Base-by-base conservation (phyloP, 2,329 filamentous ascomycete genomes). In the Rhinocladiella similis region DNA sequence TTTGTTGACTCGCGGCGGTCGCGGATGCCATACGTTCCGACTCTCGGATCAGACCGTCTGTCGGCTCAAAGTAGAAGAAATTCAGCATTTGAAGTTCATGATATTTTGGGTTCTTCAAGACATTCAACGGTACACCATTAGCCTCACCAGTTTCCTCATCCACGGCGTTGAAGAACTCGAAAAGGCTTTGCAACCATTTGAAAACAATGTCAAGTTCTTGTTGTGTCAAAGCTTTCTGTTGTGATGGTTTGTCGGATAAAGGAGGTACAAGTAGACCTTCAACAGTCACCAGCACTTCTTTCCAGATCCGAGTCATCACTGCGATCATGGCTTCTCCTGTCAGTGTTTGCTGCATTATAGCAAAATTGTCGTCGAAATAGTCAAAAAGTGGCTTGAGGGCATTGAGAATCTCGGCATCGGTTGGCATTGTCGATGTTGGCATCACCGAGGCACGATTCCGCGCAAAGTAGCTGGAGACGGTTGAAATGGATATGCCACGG, bases 341-440 rank as follows among this genome's bases (percentile, higher is more conserved):
- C 54, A 99, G 79, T 0, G 93, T 97, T 72, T 94, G 86, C 75
- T 97, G 97, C 92, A 99, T 96, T 65, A 97, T 96, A 57, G 91
- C 91, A 73, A 99, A 99, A 68, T 99, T 99, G 70, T 97, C 93
- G 70, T 99, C 90, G 70, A 99, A 99, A 72, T 99, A 99, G 52
- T 86, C 83, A 70, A 97, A 94, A 1, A 99, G 81, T 3, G 91
- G 89, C 65, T 89, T 86, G 12, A 99, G 77, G 0, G 91, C 91
- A 64, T 87, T 87, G 63, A 90, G 88, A 18, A 96, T 82, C 57
- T 97, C 91, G 5, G 80, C 81, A 29, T 84, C 83, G 0, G 90
- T 88, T 9, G 88, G 79, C 1, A 81, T 80, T 47, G 84, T 79
- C 9, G 75, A 63, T 13, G 77, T 71, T 13, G 54, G 50, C 14